Percentiles rank a stretch among this genome's conserved stretches.
Evolutionary conservation across 2,329 filamentous ascomycete species (phyloP).

Genomic region (Aspergillus ochraceus): DNA sequence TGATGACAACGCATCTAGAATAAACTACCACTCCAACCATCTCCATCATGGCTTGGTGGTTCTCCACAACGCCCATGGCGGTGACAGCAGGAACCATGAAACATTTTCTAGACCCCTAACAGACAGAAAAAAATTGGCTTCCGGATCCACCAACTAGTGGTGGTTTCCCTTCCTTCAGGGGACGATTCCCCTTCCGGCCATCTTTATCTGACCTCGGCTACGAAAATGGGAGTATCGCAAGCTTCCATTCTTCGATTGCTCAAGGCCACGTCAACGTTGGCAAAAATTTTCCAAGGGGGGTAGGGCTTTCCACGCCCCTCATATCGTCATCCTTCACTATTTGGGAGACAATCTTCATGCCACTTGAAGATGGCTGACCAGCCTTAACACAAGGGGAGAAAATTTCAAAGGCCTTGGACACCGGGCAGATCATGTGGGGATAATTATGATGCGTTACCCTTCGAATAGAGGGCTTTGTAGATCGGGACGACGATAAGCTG

Average conservation of each 20-base stretch:
- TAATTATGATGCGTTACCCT: slow-evolving; percentile 3
- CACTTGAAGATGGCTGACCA: background rate
- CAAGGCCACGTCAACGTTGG: background rate
- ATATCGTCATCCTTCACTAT: background rate
- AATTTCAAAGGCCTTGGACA: background rate
- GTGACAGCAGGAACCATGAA: background rate
- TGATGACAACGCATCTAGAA: background rate
- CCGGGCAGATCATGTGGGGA: slow-evolving; percentile 8
- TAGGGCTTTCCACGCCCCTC: background rate
- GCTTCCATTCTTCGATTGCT: background rate
- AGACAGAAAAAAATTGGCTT: background rate
- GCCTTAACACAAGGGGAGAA: background rate
- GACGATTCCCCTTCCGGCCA: background rate
- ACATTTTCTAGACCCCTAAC: background rate
- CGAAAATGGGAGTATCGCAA: background rate
- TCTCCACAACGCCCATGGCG: background rate
- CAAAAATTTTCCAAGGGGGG: background rate
- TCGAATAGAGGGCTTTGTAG: slow-evolving; percentile 1
- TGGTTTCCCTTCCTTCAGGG: background rate
- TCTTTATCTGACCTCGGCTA: background rate
- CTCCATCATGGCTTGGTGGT: background rate
- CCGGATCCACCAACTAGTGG: background rate
- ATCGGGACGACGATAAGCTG: slow-evolving; percentile 1
- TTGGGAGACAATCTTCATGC: background rate
- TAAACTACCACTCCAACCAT: background rate